Evolutionary conservation across 2,329 filamentous ascomycete genomes (phyloP).

Genomic region (Calonectria hongkongensis): DNA sequence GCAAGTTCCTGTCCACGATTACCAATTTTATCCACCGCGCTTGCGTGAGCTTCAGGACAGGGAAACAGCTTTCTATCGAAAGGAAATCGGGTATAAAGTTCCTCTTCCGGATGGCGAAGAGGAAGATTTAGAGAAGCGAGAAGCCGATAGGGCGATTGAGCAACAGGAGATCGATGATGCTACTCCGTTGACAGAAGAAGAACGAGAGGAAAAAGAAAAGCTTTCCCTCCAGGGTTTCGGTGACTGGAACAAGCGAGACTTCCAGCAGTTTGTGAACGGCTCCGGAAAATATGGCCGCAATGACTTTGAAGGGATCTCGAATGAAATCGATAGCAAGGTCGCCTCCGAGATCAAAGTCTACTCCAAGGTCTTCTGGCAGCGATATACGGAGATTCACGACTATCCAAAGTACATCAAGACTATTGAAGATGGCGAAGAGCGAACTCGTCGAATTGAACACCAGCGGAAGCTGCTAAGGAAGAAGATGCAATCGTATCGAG

Average conservation of each 20-base stretch:
- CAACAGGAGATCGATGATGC: conserved; percentile 97
- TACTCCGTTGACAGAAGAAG: conserved; percentile 89
- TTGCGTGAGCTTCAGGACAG: conserved; percentile 94
- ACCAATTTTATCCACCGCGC: conserved; percentile 94
- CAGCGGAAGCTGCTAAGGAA: conserved; percentile 94
- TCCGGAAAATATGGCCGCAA: conserved; percentile 93
- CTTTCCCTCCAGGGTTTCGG: conserved; percentile 91
- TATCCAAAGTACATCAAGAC: conserved; percentile 91
- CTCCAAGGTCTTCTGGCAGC: conserved; percentile 96
- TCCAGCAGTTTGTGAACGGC: conserved; percentile 98
- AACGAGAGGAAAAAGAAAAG: conserved; percentile 88
- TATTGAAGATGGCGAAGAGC: conserved; percentile 95
- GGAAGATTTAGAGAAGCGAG: conserved; percentile 88
- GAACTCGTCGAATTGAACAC: conserved; percentile 90
- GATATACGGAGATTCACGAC: conserved; percentile 92
- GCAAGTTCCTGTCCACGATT: conserved; percentile 94
- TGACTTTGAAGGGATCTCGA: conserved; percentile 89
- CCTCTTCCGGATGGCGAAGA: conserved; percentile 92
- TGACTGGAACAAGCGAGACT: conserved; percentile 97
- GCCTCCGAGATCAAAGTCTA: conserved; percentile 91
- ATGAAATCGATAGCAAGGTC: conserved; percentile 93
- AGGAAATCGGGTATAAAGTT: conserved; percentile 97
- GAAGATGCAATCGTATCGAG: conserved; percentile 98
- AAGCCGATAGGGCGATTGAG: conserved; percentile 89
- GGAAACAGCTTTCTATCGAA: conserved; percentile 96